These are phyloP conservation scores for Colletotrichum plurivorum DNA, from an alignment of 2,329 filamentous ascomycete species.

Conservation along the genomic window DNA sequence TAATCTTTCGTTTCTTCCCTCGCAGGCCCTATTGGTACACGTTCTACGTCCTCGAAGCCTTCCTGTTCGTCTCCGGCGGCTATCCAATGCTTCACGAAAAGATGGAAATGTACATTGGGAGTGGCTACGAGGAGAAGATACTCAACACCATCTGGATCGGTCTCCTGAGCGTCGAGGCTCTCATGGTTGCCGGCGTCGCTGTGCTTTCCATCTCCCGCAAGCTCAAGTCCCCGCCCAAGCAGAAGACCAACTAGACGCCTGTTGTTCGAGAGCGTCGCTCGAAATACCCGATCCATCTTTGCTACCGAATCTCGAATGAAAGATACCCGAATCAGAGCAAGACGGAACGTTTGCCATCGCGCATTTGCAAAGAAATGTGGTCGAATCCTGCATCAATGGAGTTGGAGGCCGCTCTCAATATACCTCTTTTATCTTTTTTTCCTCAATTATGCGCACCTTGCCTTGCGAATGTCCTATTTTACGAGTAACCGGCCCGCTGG, in stretches of 20 bases:
- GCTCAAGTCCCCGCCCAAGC: slow-evolving; percentile 41
- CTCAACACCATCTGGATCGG: slow-evolving; percentile 64
- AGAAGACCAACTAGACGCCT: slow-evolving; percentile 25
- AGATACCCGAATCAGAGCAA: not conserved
- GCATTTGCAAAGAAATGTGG: not conserved
- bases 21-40: slow-evolving; percentile 43
- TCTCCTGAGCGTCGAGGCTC: slow-evolving; percentile 60
- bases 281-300: not conserved
- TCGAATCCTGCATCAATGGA: not conserved
- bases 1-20: slow-evolving; percentile 9
- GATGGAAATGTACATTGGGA: slow-evolving; percentile 46
- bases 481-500: slow-evolving; percentile 4
- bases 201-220: slow-evolving; percentile 49
- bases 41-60: slow-evolving; percentile 42
- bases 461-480: slow-evolving; percentile 10
- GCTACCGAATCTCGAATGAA: slow-evolving; percentile 6
- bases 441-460: not conserved
- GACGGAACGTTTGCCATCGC: not conserved
- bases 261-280: not conserved
- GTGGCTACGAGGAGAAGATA: slow-evolving; percentile 54
- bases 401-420: slow-evolving; percentile 13
- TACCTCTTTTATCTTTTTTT: not conserved
- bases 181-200: slow-evolving; percentile 59
- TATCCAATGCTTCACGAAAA: slow-evolving; percentile 47
- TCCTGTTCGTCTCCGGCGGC: slow-evolving; percentile 40